Evolutionary conservation across 495 filamentous ascomycete genomes (phyloP), one percentile per base, ranked within the genome.

Genomic region (Tetracladium marchalianum): DNA sequence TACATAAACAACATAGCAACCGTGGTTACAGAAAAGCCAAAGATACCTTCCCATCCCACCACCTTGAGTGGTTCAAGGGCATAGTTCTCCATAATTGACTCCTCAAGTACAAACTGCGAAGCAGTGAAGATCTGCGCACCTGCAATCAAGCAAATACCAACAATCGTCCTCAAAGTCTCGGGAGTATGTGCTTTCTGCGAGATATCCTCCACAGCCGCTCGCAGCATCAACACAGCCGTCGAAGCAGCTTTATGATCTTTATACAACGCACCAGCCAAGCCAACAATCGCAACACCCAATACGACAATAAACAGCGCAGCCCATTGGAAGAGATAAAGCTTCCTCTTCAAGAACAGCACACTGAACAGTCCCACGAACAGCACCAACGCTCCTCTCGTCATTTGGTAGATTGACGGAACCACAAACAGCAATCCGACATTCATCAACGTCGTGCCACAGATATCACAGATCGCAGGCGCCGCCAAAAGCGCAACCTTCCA

Each of bases 51-150:
- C 90, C 90, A 98, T 15, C 90, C 93, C 4, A 97, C 90, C 33
- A 95, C 87, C 52, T 82, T 78, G 35, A 98, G 73, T 0, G 92
- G 88, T 52, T 93, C 87, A 59, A 97, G 82, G 8, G 76, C 76
- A 37, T 93, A 95, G 48, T 85, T 75, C 66, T 97, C 87, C 18
- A 98, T 71, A 39, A 98, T 86, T 71, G 81, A 89, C 65, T 98
- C 93, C 66, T 98, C 92, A 1, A 93, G 67, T 31, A 97, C 93
- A 53, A 96, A 98, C 64, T 98, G 92, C 3, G 86, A 82, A 0
- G 92, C 92, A 0, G 92, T 97, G 64, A 96, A 96, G 53, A 97
- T 87, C 69, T 98, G 92, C 0, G 90, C 92, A 0, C 79, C 81
- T 2, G 92, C 92, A 59, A 97, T 96, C 43, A 95, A 71, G 11